Evolutionary conservation across 805 yeast species (phyloP).

Genomic region (Hanseniaspora hatyaiensis): DNA sequence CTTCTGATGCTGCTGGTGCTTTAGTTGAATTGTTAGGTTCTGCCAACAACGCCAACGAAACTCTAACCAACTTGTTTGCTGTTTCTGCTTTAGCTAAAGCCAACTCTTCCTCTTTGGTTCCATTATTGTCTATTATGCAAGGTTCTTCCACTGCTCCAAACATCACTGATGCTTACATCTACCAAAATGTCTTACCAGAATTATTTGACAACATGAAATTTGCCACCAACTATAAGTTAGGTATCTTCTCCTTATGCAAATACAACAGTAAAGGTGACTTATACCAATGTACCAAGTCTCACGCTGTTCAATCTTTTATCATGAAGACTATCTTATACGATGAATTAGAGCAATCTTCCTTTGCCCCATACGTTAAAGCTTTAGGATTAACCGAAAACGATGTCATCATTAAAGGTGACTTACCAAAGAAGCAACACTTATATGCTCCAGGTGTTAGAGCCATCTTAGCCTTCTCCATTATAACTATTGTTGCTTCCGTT

Average conservation of each 20-base stretch:
- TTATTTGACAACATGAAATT: conserved; percentile 24
- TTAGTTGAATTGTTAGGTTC: conserved; percentile 14
- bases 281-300: conserved; percentile 23
- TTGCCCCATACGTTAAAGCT: conserved; percentile 26
- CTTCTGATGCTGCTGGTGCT: conserved; percentile 4
- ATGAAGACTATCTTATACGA: conserved; percentile 27
- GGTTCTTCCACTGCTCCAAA: conserved; percentile 3
- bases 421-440: conserved; percentile 25
- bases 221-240: conserved; percentile 25
- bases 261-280: conserved; percentile 21
- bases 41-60: conserved; percentile 17
- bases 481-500: conserved; percentile 18
- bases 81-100: conserved; percentile 16
- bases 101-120: conserved; percentile 12
- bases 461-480: conserved; percentile 25
- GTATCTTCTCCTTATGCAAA: conserved; percentile 27
- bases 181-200: conserved; percentile 21
- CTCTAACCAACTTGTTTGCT: conserved; percentile 20
- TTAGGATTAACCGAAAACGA: conserved; percentile 23
- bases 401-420: conserved; percentile 26
- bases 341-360: conserved; percentile 26
- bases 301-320: conserved; percentile 28
- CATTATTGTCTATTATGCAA: conserved; percentile 13
- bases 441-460: conserved; percentile 29
- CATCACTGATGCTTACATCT: conserved; percentile 22